A percentile compares a stretch with the other conserved stretches of the same genome.
Evolutionary conservation across 129 eudicot genomes (phyloP).

Genomic region (Arctium lappa): DNA sequence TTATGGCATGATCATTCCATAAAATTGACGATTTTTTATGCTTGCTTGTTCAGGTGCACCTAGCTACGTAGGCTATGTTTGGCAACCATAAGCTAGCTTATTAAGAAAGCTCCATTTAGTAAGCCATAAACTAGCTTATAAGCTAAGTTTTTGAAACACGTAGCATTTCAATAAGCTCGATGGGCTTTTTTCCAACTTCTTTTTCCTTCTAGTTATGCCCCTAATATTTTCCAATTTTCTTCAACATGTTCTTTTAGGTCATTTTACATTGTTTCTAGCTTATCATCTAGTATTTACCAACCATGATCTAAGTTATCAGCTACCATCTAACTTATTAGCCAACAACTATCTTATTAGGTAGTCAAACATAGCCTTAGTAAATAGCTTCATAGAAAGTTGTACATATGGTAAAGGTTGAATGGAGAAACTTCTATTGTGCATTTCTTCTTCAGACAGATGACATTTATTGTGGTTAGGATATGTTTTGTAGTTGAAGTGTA

Average conservation of each 20-base stretch:
- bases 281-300: background rate
- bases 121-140: background rate
- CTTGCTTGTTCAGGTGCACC: background rate
- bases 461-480: constrained; percentile 5
- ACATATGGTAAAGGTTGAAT: background rate
- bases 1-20: background rate
- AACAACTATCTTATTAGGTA: background rate
- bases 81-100: too few species aligned
- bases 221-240: background rate
- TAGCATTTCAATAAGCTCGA: background rate
- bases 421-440: background rate
- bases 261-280: background rate
- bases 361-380: background rate
- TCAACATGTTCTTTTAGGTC: background rate
- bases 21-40: background rate
- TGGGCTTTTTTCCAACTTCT: background rate
- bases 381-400: background rate
- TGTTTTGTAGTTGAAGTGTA: background rate
- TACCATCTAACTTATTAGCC: background rate
- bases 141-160: too few species aligned
- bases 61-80: background rate
- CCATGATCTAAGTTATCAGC: background rate
- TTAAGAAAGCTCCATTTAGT: too few species aligned
- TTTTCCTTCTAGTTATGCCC: background rate
- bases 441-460: background rate